phyloP scores from a whole-genome alignment of 306 rosid species.

The Vigna trinervia region DNA sequence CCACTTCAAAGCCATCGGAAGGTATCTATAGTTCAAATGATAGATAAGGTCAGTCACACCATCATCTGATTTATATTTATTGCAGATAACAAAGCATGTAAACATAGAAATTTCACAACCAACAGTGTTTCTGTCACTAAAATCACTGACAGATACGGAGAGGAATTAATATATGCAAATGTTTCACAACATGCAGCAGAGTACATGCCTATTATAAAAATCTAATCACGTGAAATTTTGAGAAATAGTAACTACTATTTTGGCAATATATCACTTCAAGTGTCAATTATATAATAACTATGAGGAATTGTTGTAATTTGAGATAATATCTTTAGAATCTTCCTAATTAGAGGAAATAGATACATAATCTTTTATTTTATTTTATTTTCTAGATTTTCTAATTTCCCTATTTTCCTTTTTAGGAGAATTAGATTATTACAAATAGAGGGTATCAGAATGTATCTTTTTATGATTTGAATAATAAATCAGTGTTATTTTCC shows the following conservation, averaged over 20 bases:
- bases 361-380: too few relatives aligned
- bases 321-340: too few relatives aligned
- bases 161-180: background rate
- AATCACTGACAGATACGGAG: background rate
- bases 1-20: constrained; percentile 74
- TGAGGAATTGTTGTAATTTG: background rate
- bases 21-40: constrained; percentile 68
- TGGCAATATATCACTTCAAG: background rate
- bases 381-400: too few relatives aligned
- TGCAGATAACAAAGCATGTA: constrained; percentile 27
- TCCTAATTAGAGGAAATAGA: too few relatives aligned
- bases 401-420: too few relatives aligned
- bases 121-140: constrained; percentile 21
- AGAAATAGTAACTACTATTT: constrained; percentile 11
- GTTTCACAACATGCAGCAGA: constrained; percentile 32
- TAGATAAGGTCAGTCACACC: constrained; percentile 40
- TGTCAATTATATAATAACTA: constrained; percentile 17
- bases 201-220: background rate
- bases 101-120: constrained; percentile 13
- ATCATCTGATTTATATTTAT: constrained; percentile 33
- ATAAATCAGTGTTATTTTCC: too few relatives aligned
- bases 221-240: constrained; percentile 12
- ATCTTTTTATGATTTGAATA: too few relatives aligned
- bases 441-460: too few relatives aligned
- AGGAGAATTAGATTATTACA: too few relatives aligned